A percentile compares a stretch with the other conserved stretches of the same genome.
Conservation (phyloP, 2,329 filamentous ascomycete genomes). For the Penicillium sp. region DNA sequence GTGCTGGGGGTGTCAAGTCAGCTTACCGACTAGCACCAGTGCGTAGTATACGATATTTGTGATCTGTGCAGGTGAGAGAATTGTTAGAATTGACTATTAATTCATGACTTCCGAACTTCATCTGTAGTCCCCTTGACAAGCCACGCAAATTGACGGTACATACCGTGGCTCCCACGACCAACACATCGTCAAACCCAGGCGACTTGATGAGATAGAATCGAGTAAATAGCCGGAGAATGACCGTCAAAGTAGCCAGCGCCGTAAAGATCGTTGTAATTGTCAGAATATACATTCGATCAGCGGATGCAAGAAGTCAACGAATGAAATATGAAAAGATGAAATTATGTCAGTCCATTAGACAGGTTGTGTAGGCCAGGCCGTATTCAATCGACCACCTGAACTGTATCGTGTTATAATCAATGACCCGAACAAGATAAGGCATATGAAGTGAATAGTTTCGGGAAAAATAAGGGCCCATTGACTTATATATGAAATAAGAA, state of each 20-base stretch:
- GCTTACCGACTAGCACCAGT: conserved; percentile 18
- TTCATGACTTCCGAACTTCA: not conserved
- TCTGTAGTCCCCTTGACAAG: too few species aligned
- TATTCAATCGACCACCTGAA: too few species aligned
- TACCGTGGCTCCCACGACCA: conserved; percentile 26
- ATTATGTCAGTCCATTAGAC: not conserved
- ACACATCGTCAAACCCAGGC: conserved; percentile 31
- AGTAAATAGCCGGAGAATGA: conserved; percentile 26
- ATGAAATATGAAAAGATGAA: not conserved
- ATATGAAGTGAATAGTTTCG: too few species aligned
- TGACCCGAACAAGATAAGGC: too few species aligned
- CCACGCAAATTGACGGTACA: not conserved
- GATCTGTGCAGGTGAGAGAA: conserved; percentile 3
- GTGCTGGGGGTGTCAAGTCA: too few species aligned
- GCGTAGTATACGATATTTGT: conserved; percentile 7
- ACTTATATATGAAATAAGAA: too few species aligned
- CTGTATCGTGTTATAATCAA: too few species aligned
- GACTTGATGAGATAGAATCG: conserved; percentile 23
- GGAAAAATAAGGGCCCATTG: too few species aligned
- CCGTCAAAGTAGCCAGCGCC: conserved; percentile 18
- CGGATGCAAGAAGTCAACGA: not conserved
- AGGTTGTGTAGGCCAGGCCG: too few species aligned
- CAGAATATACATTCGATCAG: conserved; percentile 26
- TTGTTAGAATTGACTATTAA: not conserved
- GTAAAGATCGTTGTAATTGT: conserved; percentile 22